Evolutionary conservation across 305 asterid genomes (phyloP).

Genomic region (Fraxinus velutina): DNA sequence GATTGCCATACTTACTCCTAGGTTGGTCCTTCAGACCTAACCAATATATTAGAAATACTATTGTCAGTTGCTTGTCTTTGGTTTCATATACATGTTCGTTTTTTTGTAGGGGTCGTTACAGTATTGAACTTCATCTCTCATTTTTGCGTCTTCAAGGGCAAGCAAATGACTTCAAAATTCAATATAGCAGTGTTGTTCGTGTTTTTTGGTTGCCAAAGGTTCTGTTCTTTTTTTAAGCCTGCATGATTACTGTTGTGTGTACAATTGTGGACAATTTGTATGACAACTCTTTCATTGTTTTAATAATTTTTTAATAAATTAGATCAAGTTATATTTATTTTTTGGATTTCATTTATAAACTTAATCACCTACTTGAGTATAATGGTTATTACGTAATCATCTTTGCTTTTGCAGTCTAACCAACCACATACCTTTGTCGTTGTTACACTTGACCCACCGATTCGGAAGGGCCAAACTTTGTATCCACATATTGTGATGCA

Average conservation of each 20-base stretch:
- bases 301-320: neutral
- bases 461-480: conserved; percentile 94
- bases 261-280: conserved; percentile 15
- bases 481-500: conserved; percentile 97
- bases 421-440: conserved; percentile 93
- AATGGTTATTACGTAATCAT: conserved; percentile 18
- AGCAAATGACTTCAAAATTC: conserved; percentile 95
- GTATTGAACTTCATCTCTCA: conserved; percentile 87
- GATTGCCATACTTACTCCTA: conserved; percentile 88
- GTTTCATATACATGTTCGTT: conserved; percentile 20
- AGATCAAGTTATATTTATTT: neutral
- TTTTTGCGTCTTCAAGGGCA: conserved; percentile 97
- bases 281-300: neutral
- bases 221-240: conserved; percentile 11
- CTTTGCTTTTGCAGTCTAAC: conserved; percentile 61
- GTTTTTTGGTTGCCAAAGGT: conserved; percentile 96
- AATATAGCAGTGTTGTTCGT: conserved; percentile 95
- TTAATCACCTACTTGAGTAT: neutral
- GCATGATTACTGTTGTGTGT: conserved; percentile 6
- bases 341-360: neutral
- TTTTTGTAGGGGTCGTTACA: conserved; percentile 80
- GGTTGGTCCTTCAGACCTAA: conserved; percentile 43
- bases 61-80: conserved; percentile 18
- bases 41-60: neutral
- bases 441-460: conserved; percentile 96